Evolutionary conservation across 805 yeast species (phyloP).

Genomic region (Pichia eremophila): DNA sequence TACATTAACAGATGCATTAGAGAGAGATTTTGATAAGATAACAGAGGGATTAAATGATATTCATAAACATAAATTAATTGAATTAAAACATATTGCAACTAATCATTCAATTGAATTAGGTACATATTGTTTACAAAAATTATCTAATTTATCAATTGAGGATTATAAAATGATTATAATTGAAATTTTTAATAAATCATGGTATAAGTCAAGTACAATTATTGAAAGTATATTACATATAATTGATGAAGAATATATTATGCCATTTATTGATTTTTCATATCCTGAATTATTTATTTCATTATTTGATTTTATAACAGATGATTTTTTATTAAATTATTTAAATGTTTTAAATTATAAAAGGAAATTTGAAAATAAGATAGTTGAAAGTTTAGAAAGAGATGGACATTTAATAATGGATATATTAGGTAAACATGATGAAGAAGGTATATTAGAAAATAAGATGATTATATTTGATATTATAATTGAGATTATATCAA

Average conservation of each 20-base stretch:
- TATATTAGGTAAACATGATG: conserved; percentile 38
- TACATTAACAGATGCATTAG: conserved; percentile 23
- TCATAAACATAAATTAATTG: conserved; percentile 17
- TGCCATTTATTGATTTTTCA: conserved; percentile 22
- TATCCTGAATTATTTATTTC: conserved; percentile 23
- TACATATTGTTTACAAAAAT: conserved; percentile 19
- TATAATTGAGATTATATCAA: conserved; percentile 45
- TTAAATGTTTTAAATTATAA: conserved; percentile 18
- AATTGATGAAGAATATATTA: conserved; percentile 20
- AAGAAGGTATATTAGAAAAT: conserved; percentile 14
- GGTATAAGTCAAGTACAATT: conserved; percentile 23
- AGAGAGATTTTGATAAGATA: conserved; percentile 14
- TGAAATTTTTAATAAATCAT: conserved; percentile 20
- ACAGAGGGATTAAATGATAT: conserved; percentile 15
- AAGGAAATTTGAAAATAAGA: conserved; percentile 20
- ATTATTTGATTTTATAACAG: conserved; percentile 25
- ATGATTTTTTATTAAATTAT: conserved; percentile 31
- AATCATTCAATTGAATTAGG: conserved; percentile 18
- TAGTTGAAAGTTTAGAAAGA: conserved; percentile 42
- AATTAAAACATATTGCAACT: conserved; percentile 13
- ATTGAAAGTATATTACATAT: conserved; percentile 20
- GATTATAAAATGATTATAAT: conserved; percentile 18
- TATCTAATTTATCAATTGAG: conserved; percentile 17
- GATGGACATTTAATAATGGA: conserved; percentile 52
- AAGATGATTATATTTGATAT: conserved; percentile 49